phyloP scores from a whole-genome alignment of 2,329 filamentous ascomycete genomes.

The Ceratocystis destructans region DNA sequence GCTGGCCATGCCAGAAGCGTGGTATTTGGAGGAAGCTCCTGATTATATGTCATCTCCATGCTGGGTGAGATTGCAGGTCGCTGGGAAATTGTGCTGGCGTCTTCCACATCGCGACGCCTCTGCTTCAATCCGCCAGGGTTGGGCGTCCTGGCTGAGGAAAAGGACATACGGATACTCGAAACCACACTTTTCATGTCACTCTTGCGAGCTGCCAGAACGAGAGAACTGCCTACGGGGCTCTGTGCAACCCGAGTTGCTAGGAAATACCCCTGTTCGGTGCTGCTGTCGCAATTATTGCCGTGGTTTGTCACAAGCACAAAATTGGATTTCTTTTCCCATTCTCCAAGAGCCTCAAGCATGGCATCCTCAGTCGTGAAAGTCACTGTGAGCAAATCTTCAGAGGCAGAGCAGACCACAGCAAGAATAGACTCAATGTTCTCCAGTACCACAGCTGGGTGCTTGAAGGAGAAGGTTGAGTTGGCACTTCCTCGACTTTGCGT shows the following conservation, averaged over 20 bases:
- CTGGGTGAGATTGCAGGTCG: slow-evolving; percentile 7
- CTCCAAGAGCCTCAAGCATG: slow-evolving; percentile 3
- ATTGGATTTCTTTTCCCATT: neutral
- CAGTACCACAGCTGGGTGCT: slow-evolving; percentile 9
- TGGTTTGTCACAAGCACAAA: slow-evolving; percentile 14
- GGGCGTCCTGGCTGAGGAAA: neutral
- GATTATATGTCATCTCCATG: slow-evolving; percentile 2
- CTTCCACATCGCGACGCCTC: neutral
- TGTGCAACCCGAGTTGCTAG: neutral
- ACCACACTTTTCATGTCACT: neutral
- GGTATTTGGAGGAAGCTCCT: slow-evolving; percentile 11
- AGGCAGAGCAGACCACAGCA: neutral
- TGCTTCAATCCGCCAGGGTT: neutral
- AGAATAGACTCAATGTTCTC: slow-evolving; percentile 3
- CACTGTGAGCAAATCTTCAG: neutral
- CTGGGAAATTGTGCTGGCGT: neutral
- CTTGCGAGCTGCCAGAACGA: neutral
- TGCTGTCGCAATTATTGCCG: neutral
- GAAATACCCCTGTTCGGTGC: slow-evolving; percentile 5
- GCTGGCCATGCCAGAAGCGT: slow-evolving; percentile 9
- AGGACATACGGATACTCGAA: neutral
- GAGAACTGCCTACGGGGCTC: neutral
- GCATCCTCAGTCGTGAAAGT: neutral
- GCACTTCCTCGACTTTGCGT: neutral
- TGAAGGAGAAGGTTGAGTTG: slow-evolving; percentile 13